Evolutionary conservation across 2,329 filamentous ascomycete genomes (phyloP).

Genomic region (Verticillium klebahnii): DNA sequence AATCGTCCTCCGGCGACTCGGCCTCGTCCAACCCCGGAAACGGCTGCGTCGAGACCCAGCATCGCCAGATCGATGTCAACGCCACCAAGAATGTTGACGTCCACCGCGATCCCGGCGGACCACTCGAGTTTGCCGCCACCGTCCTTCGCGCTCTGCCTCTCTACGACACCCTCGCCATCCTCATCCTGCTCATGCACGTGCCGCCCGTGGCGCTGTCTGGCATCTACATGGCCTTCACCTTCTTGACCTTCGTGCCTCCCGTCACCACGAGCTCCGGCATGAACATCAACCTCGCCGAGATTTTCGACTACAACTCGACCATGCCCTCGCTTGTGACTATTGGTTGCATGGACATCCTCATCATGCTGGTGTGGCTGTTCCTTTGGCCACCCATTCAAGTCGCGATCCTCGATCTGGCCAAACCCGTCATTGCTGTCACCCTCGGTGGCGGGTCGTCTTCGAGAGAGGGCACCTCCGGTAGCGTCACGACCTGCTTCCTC

Average conservation of each 20-base stretch:
- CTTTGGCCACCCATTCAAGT: slow-evolving; percentile 84
- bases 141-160: slow-evolving; percentile 87
- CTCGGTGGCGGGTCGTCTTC: slow-evolving; percentile 75
- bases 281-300: slow-evolving; percentile 81
- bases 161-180: slow-evolving; percentile 91
- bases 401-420: slow-evolving; percentile 82
- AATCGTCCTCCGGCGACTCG: slow-evolving; percentile 52
- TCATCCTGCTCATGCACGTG: slow-evolving; percentile 91
- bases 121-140: slow-evolving; percentile 74
- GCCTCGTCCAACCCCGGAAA: slow-evolving; percentile 24
- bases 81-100: slow-evolving; percentile 62
- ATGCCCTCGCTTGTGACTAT: slow-evolving; percentile 84
- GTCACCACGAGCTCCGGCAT: slow-evolving; percentile 72
- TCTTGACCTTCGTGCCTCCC: slow-evolving; percentile 86
- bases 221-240: slow-evolving; percentile 88
- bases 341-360: slow-evolving; percentile 75
- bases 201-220: slow-evolving; percentile 82
- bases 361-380: slow-evolving; percentile 81
- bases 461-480: slow-evolving; percentile 64
- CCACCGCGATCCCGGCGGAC: slow-evolving; percentile 67
- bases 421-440: slow-evolving; percentile 89
- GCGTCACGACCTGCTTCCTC: slow-evolving; percentile 65
- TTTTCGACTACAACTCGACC: slow-evolving; percentile 82
- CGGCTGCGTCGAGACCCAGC: slow-evolving; percentile 36
- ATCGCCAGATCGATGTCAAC: slow-evolving; percentile 65